Percentiles rank a stretch among this genome's conserved stretches.
phyloP scores from a whole-genome alignment of 805 yeast genomes.

The Metschnikowia borealis region DNA sequence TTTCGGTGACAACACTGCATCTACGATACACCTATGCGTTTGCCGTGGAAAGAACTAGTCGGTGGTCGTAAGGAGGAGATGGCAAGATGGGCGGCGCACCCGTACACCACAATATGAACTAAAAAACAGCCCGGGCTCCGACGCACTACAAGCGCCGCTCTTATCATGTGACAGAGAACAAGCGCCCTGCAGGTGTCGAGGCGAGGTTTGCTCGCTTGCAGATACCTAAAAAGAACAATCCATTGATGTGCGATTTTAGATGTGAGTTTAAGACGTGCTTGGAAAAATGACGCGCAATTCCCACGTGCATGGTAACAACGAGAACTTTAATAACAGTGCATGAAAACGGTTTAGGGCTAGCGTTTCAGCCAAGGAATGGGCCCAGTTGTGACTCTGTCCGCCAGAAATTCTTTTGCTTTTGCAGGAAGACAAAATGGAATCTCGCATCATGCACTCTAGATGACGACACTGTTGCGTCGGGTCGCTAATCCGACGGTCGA shows the following conservation, averaged over 20 bases:
- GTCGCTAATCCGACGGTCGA: not conserved
- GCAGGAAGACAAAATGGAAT: not conserved
- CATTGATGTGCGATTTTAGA: not conserved
- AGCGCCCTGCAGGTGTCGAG: not conserved
- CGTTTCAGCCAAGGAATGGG: not conserved
- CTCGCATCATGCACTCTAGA: not conserved
- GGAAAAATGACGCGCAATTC: not conserved
- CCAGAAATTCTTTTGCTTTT: not conserved
- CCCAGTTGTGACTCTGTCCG: not conserved
- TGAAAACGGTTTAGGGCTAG: not conserved
- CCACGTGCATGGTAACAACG: not conserved
- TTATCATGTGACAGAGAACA: not conserved
- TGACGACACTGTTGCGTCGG: not conserved
- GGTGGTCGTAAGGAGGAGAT: not conserved
- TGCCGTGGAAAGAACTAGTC: not conserved
- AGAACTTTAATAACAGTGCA: not conserved
- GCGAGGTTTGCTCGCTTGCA: not conserved
- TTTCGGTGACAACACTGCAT: not conserved
- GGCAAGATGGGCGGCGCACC: not conserved
- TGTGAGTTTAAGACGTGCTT: not conserved
- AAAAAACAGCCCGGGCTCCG: not conserved
- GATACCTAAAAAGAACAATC: not conserved
- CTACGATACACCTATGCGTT: not conserved
- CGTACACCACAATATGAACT: not conserved
- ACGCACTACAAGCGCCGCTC: not conserved